Evolutionary conservation across 805 yeast species (phyloP).

Genomic region (Cyberlindnera maritima): DNA sequence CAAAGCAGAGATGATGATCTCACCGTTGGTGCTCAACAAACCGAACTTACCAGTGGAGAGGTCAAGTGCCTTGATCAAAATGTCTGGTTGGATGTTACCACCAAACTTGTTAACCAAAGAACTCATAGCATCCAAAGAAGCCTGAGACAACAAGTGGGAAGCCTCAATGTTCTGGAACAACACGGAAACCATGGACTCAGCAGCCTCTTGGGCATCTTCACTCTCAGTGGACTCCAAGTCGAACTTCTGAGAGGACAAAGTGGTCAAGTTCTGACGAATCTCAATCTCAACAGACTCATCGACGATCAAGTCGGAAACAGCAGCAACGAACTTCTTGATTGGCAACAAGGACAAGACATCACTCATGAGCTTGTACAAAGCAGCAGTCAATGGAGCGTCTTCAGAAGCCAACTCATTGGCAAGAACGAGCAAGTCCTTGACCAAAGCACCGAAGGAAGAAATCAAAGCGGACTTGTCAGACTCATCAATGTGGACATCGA

Average conservation of each 20-base stretch:
- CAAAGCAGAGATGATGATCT: conserved; percentile 69
- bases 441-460: conserved; percentile 20
- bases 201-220: conserved; percentile 46
- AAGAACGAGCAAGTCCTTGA: conserved; percentile 19
- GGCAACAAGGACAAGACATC: conserved; percentile 72
- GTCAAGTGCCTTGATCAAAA: conserved; percentile 48
- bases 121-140: conserved; percentile 66
- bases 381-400: background rate
- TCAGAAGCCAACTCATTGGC: conserved; percentile 26
- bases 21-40: conserved; percentile 51
- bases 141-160: conserved; percentile 54
- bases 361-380: conserved; percentile 41
- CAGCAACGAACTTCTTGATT: conserved; percentile 62
- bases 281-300: conserved; percentile 36
- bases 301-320: conserved; percentile 46
- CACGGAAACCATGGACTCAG: conserved; percentile 48
- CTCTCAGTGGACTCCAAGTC: conserved; percentile 61
- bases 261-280: conserved; percentile 59
- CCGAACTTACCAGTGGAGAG: conserved; percentile 52
- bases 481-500: conserved; percentile 34
- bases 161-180: conserved; percentile 39
- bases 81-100: conserved; percentile 41
- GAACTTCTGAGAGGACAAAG: conserved; percentile 64
- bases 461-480: conserved; percentile 10
- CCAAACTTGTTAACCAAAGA: conserved; percentile 64